These are phyloP conservation scores for Aspergillus transmontanensis DNA, from an alignment of 2,329 filamentous ascomycete species.

Conservation along the genomic window DNA sequence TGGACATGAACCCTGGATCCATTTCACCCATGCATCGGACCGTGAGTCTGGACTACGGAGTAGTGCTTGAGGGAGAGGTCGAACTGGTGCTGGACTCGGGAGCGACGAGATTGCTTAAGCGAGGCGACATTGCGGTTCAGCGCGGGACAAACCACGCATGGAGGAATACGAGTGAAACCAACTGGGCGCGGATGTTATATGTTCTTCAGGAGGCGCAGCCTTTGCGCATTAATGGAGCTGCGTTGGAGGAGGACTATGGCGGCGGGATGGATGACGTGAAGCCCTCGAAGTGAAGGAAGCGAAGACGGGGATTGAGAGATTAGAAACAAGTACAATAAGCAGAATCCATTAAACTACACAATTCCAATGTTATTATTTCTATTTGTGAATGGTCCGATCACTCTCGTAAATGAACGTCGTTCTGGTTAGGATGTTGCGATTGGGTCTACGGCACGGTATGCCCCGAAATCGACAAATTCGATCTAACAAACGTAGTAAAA, in stretches of 20 bases:
- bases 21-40: background rate
- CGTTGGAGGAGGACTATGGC: background rate
- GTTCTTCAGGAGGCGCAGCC: background rate
- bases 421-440: background rate
- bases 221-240: background rate
- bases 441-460: background rate
- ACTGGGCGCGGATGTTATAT: background rate
- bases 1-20: background rate
- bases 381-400: background rate
- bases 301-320: background rate
- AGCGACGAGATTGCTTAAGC: slow-evolving; percentile 6
- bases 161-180: slow-evolving; percentile 1
- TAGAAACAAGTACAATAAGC: background rate
- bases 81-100: slow-evolving; percentile 4
- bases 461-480: too few relatives aligned
- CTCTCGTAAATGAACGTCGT: background rate
- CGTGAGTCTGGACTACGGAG: background rate
- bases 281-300: background rate
- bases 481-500: too few relatives aligned
- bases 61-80: background rate
- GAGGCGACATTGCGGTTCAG: slow-evolving; percentile 14
- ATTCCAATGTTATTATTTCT: background rate
- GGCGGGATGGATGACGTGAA: background rate
- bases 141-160: slow-evolving; percentile 13
- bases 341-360: background rate